Percentiles rank a stretch among this genome's conserved stretches.
These are phyloP conservation scores for Yamadazyma diddensiae DNA, from an alignment of 1,139 yeast species.

Conservation along the genomic window DNA sequence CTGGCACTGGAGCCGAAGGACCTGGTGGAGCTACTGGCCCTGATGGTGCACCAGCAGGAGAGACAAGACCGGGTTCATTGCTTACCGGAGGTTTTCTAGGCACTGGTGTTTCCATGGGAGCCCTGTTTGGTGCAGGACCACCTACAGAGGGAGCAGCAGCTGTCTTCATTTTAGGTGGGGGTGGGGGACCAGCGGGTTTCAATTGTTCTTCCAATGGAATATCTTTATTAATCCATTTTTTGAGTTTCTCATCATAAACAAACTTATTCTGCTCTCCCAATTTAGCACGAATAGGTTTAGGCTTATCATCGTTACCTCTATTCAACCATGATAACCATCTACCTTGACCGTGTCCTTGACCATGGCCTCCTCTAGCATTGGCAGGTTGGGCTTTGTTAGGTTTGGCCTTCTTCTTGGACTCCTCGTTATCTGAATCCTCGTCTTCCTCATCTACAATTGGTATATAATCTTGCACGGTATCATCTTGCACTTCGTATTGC, in stretches of 20 bases:
- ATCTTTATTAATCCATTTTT: conserved; percentile 82
- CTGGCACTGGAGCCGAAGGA: neutral
- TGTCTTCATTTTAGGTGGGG: conserved; percentile 60
- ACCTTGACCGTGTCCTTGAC: conserved; percentile 10
- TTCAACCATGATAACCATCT: conserved; percentile 57
- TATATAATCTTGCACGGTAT: conserved; percentile 44
- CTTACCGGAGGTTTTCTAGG: conserved; percentile 5
- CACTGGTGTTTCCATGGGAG: conserved; percentile 10
- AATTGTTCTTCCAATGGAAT: conserved; percentile 70
- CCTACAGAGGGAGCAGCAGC: conserved; percentile 17
- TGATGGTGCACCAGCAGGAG: conserved; percentile 1
- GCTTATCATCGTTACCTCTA: conserved; percentile 51
- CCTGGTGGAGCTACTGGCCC: too few species aligned
- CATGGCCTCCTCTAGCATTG: conserved; percentile 6
- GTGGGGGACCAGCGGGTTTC: conserved; percentile 61
- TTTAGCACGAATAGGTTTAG: conserved; percentile 79
- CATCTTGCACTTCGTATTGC: conserved; percentile 48
- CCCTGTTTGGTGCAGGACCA: conserved; percentile 12
- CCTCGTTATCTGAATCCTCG: conserved; percentile 35
- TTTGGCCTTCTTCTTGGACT: conserved; percentile 12
- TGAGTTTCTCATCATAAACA: conserved; percentile 77
- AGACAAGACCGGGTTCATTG: too few species aligned
- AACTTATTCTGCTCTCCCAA: conserved; percentile 77
- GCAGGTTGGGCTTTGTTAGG: conserved; percentile 14
- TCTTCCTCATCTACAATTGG: conserved; percentile 47